phyloP scores from a whole-genome alignment of 257 asterid species.

The Forsythia suspensa region DNA sequence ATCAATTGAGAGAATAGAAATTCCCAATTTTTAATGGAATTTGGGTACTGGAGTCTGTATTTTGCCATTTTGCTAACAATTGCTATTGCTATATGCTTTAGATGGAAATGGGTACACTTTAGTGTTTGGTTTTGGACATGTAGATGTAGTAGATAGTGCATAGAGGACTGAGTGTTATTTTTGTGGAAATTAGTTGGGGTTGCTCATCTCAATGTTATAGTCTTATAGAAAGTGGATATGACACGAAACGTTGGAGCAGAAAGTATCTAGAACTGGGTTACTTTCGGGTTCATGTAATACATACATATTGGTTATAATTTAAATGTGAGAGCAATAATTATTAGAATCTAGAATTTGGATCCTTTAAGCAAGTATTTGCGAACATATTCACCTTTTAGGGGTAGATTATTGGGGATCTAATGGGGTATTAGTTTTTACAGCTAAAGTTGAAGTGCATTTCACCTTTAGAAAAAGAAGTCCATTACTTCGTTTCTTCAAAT shows the following conservation, averaged over 20 bases:
- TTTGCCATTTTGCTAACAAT: background rate
- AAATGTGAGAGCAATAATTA: background rate
- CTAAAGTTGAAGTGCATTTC: background rate
- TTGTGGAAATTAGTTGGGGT: background rate
- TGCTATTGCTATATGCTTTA: background rate
- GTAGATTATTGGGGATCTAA: background rate
- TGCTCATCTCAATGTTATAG: background rate
- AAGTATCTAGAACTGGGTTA: too few species aligned
- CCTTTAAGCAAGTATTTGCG: background rate
- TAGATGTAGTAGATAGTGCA: too few species aligned
- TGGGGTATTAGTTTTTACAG: background rate
- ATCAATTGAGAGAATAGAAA: background rate
- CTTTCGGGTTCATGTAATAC: background rate
- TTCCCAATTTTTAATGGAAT: background rate
- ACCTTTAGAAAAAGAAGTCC: background rate
- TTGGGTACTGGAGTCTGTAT: background rate
- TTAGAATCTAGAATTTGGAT: background rate
- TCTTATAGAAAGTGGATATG: background rate
- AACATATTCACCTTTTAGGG: background rate
- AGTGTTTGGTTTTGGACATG: background rate
- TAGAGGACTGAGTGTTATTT: too few species aligned
- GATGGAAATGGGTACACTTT: background rate
- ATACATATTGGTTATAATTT: background rate
- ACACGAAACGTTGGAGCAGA: background rate
- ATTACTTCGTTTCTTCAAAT: too few species aligned